Evolutionary conservation across 352 stramenopile genomes (phyloP), one percentile per base, ranked within the genome.

Genomic region (Achlya hypogyna): DNA sequence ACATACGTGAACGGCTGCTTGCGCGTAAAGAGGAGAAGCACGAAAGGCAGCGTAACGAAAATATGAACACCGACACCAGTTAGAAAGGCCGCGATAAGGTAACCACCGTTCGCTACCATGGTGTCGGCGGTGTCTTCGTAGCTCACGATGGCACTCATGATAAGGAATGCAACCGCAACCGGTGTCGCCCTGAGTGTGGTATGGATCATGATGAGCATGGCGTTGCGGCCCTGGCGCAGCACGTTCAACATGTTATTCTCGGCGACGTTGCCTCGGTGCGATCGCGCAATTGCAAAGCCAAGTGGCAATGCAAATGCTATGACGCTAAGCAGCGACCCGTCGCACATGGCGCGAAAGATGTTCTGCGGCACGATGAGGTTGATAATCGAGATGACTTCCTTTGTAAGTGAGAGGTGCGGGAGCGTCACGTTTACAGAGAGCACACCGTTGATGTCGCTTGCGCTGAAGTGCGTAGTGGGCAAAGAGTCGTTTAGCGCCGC

Each of bases 1-100:
- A 93, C 89, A 73, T 80, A 93, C 9, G 54, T 32, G 74, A 86
- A 89, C 64, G 84, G 84, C 54, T 90, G 90, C 32, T 68, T 76
- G 38, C 73, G 77, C 18, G 81, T 88, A 51, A 81, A 71, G 25
- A 81, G 18, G 51, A 75, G 63, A 52, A 90, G 86, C 27, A 86
- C 58, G 6, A 74, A 12, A 0, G 84, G 84, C 35, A 91, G 59
- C 12, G 89, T 67, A 31, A 93, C 65, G 12, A 89, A 43, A 65
- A 87, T 79, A 72, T 93, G 84, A 16, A 86, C 69, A 10, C 80
- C 53, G 23, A 89, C 77, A 25, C 72, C 79, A 16, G 70, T 31
- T 12, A 78, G 23, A 5, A 70, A 65, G 31, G 69, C 74, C 16
- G 69, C 43, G 9, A 82, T 54, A 60, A 79, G 79, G 29, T 79